phyloP scores from a whole-genome alignment of 495 filamentous ascomycete species.

The Choiromyces venosus region DNA sequence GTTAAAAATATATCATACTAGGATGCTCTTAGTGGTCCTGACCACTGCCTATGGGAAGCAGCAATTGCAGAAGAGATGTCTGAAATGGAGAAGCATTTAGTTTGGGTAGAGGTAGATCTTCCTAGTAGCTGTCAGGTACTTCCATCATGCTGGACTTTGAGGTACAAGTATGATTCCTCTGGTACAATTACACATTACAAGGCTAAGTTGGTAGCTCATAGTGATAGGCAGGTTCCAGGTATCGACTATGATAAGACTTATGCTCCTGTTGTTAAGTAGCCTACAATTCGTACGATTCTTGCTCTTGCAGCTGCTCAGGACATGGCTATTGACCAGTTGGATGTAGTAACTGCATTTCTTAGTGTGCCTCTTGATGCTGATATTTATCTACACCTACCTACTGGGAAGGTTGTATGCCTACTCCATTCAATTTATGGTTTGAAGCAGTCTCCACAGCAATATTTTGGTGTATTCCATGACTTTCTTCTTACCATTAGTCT shows the following conservation, averaged over 20 bases:
- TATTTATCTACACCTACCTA: background rate
- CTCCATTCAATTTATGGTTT: too few relatives aligned
- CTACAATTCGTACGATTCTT: constrained; percentile 18
- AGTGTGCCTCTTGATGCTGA: background rate
- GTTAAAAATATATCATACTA: too few relatives aligned
- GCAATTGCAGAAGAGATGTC: too few relatives aligned
- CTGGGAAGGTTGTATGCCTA: background rate
- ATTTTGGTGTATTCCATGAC: too few relatives aligned
- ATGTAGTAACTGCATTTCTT: background rate
- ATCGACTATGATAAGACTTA: background rate
- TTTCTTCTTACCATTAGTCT: too few relatives aligned
- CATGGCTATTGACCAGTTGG: background rate
- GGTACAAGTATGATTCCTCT: background rate
- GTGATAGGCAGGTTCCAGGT: background rate
- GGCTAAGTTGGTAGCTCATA: background rate
- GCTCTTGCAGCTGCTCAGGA: background rate
- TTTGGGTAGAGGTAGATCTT: too few relatives aligned
- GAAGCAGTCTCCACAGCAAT: too few relatives aligned
- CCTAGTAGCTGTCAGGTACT: too few relatives aligned
- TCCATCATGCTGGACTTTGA: too few relatives aligned
- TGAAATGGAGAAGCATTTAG: too few relatives aligned
- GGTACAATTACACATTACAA: background rate
- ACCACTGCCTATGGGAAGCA: too few relatives aligned
- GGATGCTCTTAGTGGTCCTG: too few relatives aligned
- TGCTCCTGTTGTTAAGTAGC: background rate